Conservation (phyloP, 805 yeast genomes). For the Kodamaea laetipori region DNA sequence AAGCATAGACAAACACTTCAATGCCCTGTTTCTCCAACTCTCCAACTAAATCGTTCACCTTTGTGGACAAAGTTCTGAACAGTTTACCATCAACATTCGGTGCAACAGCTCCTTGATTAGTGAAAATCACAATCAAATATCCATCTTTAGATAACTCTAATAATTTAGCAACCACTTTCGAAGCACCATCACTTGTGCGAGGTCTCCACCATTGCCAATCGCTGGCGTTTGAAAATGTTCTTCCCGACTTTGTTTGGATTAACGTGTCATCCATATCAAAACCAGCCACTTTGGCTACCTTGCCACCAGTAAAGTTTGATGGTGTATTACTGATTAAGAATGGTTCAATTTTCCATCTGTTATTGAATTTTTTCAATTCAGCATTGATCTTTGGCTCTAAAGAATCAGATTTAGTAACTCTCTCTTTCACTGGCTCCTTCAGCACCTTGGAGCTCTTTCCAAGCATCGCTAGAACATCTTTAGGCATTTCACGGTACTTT, state of each 20-base stretch:
- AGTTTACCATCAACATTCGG: conserved; percentile 38
- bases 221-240: conserved; percentile 51
- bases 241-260: conserved; percentile 63
- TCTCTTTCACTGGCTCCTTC: background rate
- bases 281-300: conserved; percentile 50
- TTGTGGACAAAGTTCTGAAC: conserved; percentile 41
- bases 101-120: conserved; percentile 80
- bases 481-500: conserved; percentile 4
- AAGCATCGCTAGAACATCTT: conserved; percentile 7
- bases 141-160: conserved; percentile 22
- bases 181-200: conserved; percentile 15
- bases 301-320: background rate
- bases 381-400: background rate
- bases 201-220: conserved; percentile 71
- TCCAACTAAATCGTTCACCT: conserved; percentile 41
- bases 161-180: conserved; percentile 27
- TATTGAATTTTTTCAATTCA: conserved; percentile 3
- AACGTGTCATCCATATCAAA: conserved; percentile 89
- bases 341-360: conserved; percentile 9
- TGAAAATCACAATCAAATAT: conserved; percentile 64
- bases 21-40: conserved; percentile 23
- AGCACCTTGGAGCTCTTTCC: background rate
- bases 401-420: background rate
- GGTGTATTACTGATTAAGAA: conserved; percentile 9
- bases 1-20: conserved; percentile 51